phyloP scores from a whole-genome alignment of 202 grass and related monocot species.

The Thinopyrum obtusiflorum region DNA sequence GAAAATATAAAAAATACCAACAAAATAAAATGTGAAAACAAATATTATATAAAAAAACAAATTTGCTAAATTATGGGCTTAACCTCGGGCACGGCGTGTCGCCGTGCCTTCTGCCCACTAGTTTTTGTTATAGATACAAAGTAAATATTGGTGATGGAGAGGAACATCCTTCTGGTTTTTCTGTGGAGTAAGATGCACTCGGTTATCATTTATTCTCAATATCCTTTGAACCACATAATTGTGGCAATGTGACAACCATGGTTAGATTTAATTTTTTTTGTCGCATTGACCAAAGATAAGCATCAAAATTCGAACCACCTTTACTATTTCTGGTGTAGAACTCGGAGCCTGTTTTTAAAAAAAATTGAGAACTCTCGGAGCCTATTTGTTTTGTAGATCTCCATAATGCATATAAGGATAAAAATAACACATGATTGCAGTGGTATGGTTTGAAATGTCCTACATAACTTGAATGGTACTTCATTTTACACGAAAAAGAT shows the following conservation, averaged over 20 bases:
- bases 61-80: too few species aligned
- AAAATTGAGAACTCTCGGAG: neutral
- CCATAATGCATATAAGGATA: too few species aligned
- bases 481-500: neutral
- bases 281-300: neutral
- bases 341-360: neutral
- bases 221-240: neutral
- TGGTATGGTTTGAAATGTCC: neutral
- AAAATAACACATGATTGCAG: too few species aligned
- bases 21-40: too few species aligned
- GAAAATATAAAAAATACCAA: too few species aligned
- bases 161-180: neutral
- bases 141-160: neutral
- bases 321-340: neutral
- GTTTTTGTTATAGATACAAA: neutral
- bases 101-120: too few species aligned
- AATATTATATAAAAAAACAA: too few species aligned
- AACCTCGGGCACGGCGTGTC: too few species aligned
- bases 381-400: neutral
- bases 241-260: neutral
- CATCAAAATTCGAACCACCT: neutral
- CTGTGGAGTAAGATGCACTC: neutral
- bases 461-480: neutral
- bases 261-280: neutral
- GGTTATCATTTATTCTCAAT: neutral